A percentile compares a stretch with the other conserved stretches of the same genome.
These are phyloP conservation scores for Actinomucor elegans DNA, from an alignment of 371 early-diverging fungal genomes.

Conservation along the genomic window DNA sequence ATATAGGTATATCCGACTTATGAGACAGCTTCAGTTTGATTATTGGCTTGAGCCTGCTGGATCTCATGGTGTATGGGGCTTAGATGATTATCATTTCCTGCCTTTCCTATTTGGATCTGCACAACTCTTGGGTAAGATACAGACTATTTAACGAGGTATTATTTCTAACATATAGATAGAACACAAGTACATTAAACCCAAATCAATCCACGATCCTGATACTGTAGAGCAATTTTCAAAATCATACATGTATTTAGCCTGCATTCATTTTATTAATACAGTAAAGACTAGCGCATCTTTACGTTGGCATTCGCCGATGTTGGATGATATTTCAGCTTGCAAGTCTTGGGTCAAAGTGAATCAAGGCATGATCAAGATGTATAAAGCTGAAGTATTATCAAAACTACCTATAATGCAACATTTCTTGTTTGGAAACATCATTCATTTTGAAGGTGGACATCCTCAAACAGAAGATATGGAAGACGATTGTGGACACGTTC, in stretches of 20 bases:
- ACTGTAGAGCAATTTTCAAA: slow-evolving; percentile 80
- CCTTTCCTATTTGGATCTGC: slow-evolving; percentile 96
- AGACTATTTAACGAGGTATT: background rate
- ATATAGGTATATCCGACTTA: slow-evolving; percentile 79
- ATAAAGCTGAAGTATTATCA: slow-evolving; percentile 92
- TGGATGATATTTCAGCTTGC: slow-evolving; percentile 94
- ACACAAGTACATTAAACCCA: slow-evolving; percentile 84
- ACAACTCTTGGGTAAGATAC: slow-evolving; percentile 73
- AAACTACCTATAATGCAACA: slow-evolving; percentile 99
- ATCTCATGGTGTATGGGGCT: slow-evolving; percentile 98
- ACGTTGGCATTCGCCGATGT: slow-evolving; percentile 93
- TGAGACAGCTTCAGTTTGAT: slow-evolving; percentile 86
- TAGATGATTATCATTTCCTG: slow-evolving; percentile 98
- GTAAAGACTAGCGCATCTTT: slow-evolving; percentile 64
- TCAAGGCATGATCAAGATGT: slow-evolving; percentile 97
- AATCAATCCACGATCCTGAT: slow-evolving; percentile 83
- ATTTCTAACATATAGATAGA: slow-evolving; percentile 24
- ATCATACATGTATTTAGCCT: slow-evolving; percentile 93
- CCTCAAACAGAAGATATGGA: slow-evolving; percentile 42
- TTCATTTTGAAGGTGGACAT: slow-evolving; percentile 58
- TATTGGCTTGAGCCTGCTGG: slow-evolving; percentile 99
- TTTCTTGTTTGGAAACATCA: slow-evolving; percentile 88
- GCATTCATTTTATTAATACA: slow-evolving; percentile 86
- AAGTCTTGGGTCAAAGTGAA: slow-evolving; percentile 94
- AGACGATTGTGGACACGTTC: slow-evolving; percentile 49